A percentile compares a stretch with the other conserved stretches of the same genome.
These are phyloP conservation scores for Gloeophyllum trabeum DNA, from an alignment of 768 basidiomycete species.

Conservation along the genomic window DNA sequence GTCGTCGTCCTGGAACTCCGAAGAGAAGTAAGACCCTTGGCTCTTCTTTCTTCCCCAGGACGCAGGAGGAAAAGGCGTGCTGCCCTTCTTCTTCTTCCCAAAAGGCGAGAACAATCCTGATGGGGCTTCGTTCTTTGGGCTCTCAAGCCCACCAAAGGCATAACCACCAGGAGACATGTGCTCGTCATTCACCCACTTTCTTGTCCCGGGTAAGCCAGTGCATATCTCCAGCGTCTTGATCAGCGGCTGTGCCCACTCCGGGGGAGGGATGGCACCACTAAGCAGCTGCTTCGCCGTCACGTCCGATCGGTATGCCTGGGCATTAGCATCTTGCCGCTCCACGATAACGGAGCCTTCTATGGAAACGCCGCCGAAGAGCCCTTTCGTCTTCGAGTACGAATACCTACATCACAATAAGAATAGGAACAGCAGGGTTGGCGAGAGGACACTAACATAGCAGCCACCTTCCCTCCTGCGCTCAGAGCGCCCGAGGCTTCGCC, in stretches of 20 bases:
- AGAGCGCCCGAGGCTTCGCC: slow-evolving; percentile 85
- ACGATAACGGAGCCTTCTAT: slow-evolving; percentile 85
- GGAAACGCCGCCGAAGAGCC: slow-evolving; percentile 88
- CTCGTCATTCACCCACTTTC: slow-evolving; percentile 56
- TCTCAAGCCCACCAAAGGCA: slow-evolving; percentile 46
- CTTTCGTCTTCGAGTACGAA: slow-evolving; percentile 85
- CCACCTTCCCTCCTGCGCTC: slow-evolving; percentile 76
- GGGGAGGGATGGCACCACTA: slow-evolving; percentile 61
- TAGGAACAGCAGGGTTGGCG: too few relatives aligned
- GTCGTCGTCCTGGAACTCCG: slow-evolving; percentile 10
- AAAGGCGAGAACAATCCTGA: slow-evolving; percentile 13
- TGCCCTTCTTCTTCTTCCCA: slow-evolving; percentile 29
- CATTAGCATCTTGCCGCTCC: slow-evolving; percentile 89
- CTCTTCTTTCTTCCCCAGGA: slow-evolving; percentile 45
- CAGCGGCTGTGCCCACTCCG: slow-evolving; percentile 69
- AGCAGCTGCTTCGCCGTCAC: slow-evolving; percentile 76
- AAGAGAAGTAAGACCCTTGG: slow-evolving; percentile 45
- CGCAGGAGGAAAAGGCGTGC: slow-evolving; percentile 45
- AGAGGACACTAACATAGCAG: slow-evolving; percentile 61
- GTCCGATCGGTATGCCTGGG: slow-evolving; percentile 63
- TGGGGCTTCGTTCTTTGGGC: slow-evolving; percentile 13
- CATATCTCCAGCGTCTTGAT: slow-evolving; percentile 65
- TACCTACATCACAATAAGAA: slow-evolving; percentile 60
- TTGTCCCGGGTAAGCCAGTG: slow-evolving; percentile 56
- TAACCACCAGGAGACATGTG: slow-evolving; percentile 28